Percentiles rank a stretch among this genome's conserved stretches.
These are phyloP conservation scores for Pichia manshurica DNA, from an alignment of 805 yeast species.

Conservation along the genomic window DNA sequence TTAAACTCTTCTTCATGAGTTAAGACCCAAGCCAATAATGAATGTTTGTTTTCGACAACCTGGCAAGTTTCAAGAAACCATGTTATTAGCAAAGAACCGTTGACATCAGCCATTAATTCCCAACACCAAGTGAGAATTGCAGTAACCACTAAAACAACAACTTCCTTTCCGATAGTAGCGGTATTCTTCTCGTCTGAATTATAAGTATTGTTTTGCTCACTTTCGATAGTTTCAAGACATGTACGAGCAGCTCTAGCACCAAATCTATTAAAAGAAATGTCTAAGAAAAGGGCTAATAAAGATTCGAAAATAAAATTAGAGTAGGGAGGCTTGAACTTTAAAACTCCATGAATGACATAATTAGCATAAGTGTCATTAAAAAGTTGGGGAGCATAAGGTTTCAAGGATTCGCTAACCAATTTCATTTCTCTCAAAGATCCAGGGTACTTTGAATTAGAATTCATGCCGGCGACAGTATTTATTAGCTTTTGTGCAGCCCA, in stretches of 20 bases:
- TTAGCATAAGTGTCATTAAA: conserved; percentile 96
- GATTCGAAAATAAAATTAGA: conserved; percentile 86
- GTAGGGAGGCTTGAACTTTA: conserved; percentile 80
- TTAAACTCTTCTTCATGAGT: conserved; percentile 16
- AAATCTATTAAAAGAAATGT: conserved; percentile 80
- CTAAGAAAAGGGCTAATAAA: conserved; percentile 69
- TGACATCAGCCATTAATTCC: conserved; percentile 72
- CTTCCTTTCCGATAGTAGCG: conserved; percentile 59
- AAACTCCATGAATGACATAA: conserved; percentile 90
- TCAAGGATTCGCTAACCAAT: conserved; percentile 62
- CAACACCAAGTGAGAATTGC: conserved; percentile 74
- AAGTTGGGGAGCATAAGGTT: conserved; percentile 76
- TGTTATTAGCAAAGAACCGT: conserved; percentile 83
- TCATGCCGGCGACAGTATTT: conserved; percentile 44
- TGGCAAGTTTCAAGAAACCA: conserved; percentile 90
- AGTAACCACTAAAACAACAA: conserved; percentile 65
- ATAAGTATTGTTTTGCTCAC: neutral
- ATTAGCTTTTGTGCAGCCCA: conserved; percentile 99
- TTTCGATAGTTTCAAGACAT: conserved; percentile 53
- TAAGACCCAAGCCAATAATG: conserved; percentile 38
- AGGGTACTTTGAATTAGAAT: conserved; percentile 1
- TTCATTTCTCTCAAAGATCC: conserved; percentile 50
- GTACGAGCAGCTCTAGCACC: conserved; percentile 96
- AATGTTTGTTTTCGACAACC: conserved; percentile 51
- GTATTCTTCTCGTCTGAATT: conserved; percentile 45